Conservation (phyloP, 495 filamentous ascomycete genomes). For the Aspergillus taichungensis region DNA sequence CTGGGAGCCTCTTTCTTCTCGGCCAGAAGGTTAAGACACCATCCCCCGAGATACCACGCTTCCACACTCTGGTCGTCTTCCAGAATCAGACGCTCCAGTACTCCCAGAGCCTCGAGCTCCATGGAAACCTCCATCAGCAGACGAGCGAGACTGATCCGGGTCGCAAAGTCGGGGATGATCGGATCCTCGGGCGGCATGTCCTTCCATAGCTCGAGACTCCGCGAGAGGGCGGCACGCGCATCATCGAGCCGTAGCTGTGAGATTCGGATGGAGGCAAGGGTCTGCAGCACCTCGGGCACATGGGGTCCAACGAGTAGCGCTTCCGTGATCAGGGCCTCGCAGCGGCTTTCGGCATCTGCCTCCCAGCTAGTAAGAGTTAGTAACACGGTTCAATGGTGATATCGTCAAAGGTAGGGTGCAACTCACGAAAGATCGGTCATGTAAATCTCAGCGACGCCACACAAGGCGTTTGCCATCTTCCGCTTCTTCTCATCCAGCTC, state of each 20-base stretch:
- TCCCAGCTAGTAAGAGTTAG: slow-evolving; percentile 54
- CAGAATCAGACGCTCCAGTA: slow-evolving; percentile 69
- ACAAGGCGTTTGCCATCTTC: slow-evolving; percentile 78
- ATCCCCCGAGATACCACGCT: slow-evolving; percentile 94
- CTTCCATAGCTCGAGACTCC: slow-evolving; percentile 73
- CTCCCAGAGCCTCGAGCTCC: slow-evolving; percentile 74
- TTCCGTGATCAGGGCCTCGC: slow-evolving; percentile 79
- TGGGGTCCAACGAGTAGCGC: slow-evolving; percentile 69
- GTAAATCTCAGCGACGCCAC: slow-evolving; percentile 86
- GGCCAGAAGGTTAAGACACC: slow-evolving; percentile 72
- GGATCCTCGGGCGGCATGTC: slow-evolving; percentile 56
- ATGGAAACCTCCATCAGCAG: slow-evolving; percentile 84
- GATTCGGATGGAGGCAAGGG: slow-evolving; percentile 85
- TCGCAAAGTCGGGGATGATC: slow-evolving; percentile 70
- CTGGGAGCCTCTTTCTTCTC: slow-evolving; percentile 50
- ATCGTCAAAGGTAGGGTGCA: not conserved
- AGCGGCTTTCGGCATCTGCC: slow-evolving; percentile 73
- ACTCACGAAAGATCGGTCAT: slow-evolving; percentile 86
- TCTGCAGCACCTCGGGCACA: slow-evolving; percentile 79
- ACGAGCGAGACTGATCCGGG: slow-evolving; percentile 71
- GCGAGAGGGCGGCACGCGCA: slow-evolving; percentile 63
- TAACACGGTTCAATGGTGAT: not conserved
- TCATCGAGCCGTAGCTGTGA: slow-evolving; percentile 73
- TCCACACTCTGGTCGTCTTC: slow-evolving; percentile 94
- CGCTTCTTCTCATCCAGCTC: slow-evolving; percentile 57